phyloP scores from a whole-genome alignment of 2,329 filamentous ascomycete genomes.

The Ascochyta lentis region DNA sequence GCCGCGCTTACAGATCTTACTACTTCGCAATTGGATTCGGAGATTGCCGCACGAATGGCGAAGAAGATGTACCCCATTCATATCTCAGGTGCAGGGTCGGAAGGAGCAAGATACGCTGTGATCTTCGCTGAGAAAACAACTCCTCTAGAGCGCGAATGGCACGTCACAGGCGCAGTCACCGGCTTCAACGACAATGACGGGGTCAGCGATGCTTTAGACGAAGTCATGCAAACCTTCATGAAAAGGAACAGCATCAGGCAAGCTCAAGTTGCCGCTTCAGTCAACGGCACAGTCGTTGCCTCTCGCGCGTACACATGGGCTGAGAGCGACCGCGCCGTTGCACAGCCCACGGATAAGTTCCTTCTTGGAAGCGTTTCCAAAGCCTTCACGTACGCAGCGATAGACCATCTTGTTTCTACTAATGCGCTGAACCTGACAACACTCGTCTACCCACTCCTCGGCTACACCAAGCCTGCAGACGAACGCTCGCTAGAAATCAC shows the following conservation, averaged over 20 bases:
- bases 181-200: slow-evolving; percentile 28
- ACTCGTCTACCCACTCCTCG: slow-evolving; percentile 27
- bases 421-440: slow-evolving; percentile 25
- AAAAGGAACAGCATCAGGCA: slow-evolving; percentile 27
- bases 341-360: slow-evolving; percentile 27
- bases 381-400: slow-evolving; percentile 30
- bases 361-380: slow-evolving; percentile 34
- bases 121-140: slow-evolving; percentile 27
- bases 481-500: slow-evolving; percentile 28
- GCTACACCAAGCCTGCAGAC: slow-evolving; percentile 24
- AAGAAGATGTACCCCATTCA: slow-evolving; percentile 24
- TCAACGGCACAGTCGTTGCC: slow-evolving; percentile 26
- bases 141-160: slow-evolving; percentile 28
- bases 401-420: slow-evolving; percentile 19
- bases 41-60: slow-evolving; percentile 17
- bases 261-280: slow-evolving; percentile 29
- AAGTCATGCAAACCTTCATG: slow-evolving; percentile 30
- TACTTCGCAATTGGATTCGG: slow-evolving; percentile 17
- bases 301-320: slow-evolving; percentile 31
- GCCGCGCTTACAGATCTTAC: slow-evolving; percentile 20
- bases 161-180: slow-evolving; percentile 21
- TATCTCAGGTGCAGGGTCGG: slow-evolving; percentile 19
- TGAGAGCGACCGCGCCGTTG: slow-evolving; percentile 28
- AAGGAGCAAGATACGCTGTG: slow-evolving; percentile 21
- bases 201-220: slow-evolving; percentile 17